These are phyloP conservation scores for Citrus sinensis DNA, from an alignment of 345 rosid species.

Conservation along the genomic window DNA sequence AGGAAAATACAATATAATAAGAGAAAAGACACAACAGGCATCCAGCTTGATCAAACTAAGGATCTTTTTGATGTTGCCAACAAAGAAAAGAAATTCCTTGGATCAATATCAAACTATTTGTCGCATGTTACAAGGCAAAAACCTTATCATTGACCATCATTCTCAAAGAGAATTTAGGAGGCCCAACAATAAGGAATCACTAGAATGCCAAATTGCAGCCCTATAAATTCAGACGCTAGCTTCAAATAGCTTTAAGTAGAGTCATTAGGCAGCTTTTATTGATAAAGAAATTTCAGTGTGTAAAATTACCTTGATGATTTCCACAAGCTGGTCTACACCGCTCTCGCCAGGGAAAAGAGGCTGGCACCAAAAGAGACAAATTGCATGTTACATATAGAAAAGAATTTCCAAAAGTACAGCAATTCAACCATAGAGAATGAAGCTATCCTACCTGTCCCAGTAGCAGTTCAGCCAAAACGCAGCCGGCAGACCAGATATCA, in stretches of 20 bases:
- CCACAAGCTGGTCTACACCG: slow-evolving; percentile 97
- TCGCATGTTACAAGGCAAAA: not conserved
- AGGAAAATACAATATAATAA: not conserved
- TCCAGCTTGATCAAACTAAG: not conserved
- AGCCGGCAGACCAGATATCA: slow-evolving; percentile 98
- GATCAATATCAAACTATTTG: not conserved
- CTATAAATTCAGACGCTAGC: not conserved
- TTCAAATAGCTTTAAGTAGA: not conserved
- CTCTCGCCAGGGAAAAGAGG: slow-evolving; percentile 98
- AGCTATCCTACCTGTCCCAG: slow-evolving; percentile 73
- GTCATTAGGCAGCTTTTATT: not conserved
- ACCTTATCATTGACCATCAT: not conserved
- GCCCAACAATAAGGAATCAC: not conserved
- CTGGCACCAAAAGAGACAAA: slow-evolving; percentile 36
- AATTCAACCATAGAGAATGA: not conserved
- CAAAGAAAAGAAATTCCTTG: not conserved
- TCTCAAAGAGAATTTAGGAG: not conserved
- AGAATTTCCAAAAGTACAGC: not conserved
- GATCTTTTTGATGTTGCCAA: not conserved
- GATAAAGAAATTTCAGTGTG: not conserved
- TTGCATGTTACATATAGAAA: not conserved
- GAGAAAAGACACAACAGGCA: not conserved
- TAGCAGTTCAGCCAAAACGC: slow-evolving; percentile 90
- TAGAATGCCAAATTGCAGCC: not conserved
- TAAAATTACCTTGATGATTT: slow-evolving; percentile 80